Percentiles rank a stretch among this genome's conserved stretches.
phyloP scores from a whole-genome alignment of 2,329 filamentous ascomycete genomes.

The Lasiodiplodia citricola region DNA sequence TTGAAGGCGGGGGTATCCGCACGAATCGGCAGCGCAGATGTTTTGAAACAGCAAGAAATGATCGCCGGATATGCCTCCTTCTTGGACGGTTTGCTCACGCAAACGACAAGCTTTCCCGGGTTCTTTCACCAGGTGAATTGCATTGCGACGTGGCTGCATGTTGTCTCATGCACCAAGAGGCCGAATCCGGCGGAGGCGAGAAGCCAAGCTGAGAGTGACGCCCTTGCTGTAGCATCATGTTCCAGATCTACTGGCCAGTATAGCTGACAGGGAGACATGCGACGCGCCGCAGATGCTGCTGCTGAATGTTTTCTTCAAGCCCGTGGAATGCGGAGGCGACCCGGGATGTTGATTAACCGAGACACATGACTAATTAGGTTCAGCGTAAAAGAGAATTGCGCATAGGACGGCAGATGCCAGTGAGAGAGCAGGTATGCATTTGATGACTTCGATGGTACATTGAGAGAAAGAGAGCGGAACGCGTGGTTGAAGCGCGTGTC shows the following conservation, averaged over 20 bases:
- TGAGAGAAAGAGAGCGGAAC: neutral
- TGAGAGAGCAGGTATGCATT: neutral
- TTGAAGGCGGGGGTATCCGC: neutral
- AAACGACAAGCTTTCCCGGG: slow-evolving; percentile 18
- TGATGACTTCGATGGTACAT: neutral
- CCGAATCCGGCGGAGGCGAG: neutral
- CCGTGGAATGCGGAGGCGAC: neutral
- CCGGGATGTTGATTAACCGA: neutral
- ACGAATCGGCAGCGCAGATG: neutral
- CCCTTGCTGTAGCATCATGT: slow-evolving; percentile 2
- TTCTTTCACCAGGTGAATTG: neutral
- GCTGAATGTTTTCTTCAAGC: neutral
- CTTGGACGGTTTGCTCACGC: neutral
- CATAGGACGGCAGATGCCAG: neutral
- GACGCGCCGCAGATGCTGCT: neutral
- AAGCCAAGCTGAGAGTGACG: neutral
- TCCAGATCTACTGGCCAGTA: neutral
- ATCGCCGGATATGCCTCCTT: neutral
- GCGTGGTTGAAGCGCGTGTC: neutral
- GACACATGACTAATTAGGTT: neutral
- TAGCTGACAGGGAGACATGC: neutral
- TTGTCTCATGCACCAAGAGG: neutral
- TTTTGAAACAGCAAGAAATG: neutral
- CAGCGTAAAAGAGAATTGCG: neutral
- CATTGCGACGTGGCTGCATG: neutral